Conservation (phyloP, 2,329 filamentous ascomycete genomes). For the Sclerotinia trifoliorum region DNA sequence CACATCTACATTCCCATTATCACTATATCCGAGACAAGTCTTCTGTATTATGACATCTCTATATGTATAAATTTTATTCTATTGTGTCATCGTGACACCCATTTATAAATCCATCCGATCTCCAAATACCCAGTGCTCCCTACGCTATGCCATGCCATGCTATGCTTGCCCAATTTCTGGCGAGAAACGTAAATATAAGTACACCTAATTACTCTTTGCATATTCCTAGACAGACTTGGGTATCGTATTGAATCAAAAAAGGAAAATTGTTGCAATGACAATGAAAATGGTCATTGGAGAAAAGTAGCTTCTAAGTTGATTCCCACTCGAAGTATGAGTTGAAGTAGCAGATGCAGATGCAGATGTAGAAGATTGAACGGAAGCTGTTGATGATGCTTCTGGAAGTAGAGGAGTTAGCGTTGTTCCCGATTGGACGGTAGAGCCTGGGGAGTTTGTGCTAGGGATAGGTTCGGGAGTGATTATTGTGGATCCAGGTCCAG, state of each 20-base stretch:
- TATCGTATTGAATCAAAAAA: neutral
- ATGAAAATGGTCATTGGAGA: neutral
- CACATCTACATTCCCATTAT: neutral
- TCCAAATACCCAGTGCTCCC: neutral
- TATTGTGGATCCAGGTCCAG: neutral
- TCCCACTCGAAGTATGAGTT: slow-evolving; percentile 2
- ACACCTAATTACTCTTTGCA: neutral
- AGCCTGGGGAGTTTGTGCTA: slow-evolving; percentile 11
- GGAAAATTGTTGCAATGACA: neutral
- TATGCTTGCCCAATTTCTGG: neutral
- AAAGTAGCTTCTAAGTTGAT: neutral
- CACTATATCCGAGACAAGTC: neutral
- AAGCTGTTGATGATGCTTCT: neutral
- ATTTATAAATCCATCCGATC: neutral
- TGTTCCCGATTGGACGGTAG: slow-evolving; percentile 12
- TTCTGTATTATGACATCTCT: neutral
- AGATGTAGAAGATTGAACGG: slow-evolving; percentile 3
- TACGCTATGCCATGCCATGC: neutral
- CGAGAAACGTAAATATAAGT: neutral
- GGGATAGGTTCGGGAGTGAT: slow-evolving; percentile 7
- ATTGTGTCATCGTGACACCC: neutral
- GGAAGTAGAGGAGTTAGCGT: neutral
- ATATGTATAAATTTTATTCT: neutral
- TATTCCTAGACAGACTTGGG: neutral
- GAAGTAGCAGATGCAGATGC: slow-evolving; percentile 8